Evolutionary conservation across 1,284 basidiomycete genomes (phyloP), one percentile per base, ranked within the genome.

Genomic region (Leccinum subrobustum): DNA sequence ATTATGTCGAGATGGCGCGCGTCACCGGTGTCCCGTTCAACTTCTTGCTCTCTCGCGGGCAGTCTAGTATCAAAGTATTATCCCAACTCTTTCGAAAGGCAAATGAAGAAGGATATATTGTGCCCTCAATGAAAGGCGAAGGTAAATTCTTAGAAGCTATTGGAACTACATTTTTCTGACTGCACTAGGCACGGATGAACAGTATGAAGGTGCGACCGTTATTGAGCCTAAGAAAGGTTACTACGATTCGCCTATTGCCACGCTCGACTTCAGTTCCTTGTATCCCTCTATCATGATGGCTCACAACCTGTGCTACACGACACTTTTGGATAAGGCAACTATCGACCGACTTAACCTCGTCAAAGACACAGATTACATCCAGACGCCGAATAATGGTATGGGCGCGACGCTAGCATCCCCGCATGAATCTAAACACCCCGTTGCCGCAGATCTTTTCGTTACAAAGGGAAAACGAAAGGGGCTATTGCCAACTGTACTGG

Each of bases 231-330:
- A 84, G 72, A 93, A 90, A 70, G 95, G 96, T 0, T 98, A 92
- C 74, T 98, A 97, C 72, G 93, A 96, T 70, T 85, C 88, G 0
- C 95, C 95, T 1, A 97, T 98, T 68, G 94, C 96, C 5, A 98
- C 95, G 0, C 84, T 98, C 48, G 95, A 98, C 83, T 98, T 98
- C 77, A 95, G 93, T 60, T 97, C 95, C 0, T 82, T 98, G 65
- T 98, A 98, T 74, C 95, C 95, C 0, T 98, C 96, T 0, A 98
- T 98, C 77, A 98, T 98, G 95, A 97, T 97, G 95, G 96, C 95
- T 0, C 96, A 98, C 73, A 98, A 98, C 71, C 78, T 98, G 1
- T 98, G 95, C 74, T 98, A 98, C 70, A 97, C 96, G 0, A 96
- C 96, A 0, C 79, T 97, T 14, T 74, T 96, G 23, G 91, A 96